These are phyloP conservation scores for Stagonosporopsis cucurbitacearum DNA, from an alignment of 2,329 filamentous ascomycete genomes.

Conservation along the genomic window DNA sequence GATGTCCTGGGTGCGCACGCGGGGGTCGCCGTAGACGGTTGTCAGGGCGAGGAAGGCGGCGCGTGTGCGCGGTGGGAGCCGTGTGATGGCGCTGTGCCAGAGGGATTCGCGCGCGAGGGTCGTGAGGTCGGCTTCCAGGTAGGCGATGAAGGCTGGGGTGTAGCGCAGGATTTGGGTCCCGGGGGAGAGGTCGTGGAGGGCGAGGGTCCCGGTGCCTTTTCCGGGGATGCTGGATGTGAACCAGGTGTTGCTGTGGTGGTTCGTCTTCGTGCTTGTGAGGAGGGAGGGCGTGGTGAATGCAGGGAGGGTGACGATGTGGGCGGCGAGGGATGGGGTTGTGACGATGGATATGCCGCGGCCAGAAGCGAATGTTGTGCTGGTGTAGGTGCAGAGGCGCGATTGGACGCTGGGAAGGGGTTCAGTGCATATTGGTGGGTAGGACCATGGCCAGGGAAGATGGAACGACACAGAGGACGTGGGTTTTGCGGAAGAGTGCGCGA, in stretches of 20 bases:
- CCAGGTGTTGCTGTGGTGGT: constrained; percentile 29
- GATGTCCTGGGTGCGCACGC: constrained; percentile 41
- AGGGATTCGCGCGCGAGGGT: constrained; percentile 40
- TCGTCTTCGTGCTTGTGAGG: constrained; percentile 23
- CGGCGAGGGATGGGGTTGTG: constrained; percentile 40
- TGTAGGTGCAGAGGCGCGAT: constrained; percentile 41
- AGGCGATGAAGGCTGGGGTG: constrained; percentile 42
- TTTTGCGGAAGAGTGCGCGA: not conserved
- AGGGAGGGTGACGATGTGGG: constrained; percentile 29
- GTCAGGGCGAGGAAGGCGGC: constrained; percentile 31
- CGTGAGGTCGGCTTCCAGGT: constrained; percentile 35
- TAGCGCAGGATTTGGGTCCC: constrained; percentile 38
- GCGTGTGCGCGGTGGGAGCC: constrained; percentile 29
- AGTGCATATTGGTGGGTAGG: constrained; percentile 38
- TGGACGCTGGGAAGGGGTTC: constrained; percentile 17
- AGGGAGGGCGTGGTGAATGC: constrained; percentile 28
- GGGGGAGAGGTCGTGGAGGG: constrained; percentile 26
- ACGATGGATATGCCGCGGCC: constrained; percentile 45
- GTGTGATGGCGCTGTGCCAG: constrained; percentile 34
- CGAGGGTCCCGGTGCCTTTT: constrained; percentile 44
- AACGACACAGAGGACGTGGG: not conserved
- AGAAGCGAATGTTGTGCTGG: constrained; percentile 32
- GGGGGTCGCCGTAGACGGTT: constrained; percentile 35
- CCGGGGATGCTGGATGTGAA: constrained; percentile 30
- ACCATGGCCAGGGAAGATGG: constrained; percentile 30